Base-by-base conservation (phyloP, 2,329 filamentous ascomycete genomes). In the Gremmenia infestans region DNA sequence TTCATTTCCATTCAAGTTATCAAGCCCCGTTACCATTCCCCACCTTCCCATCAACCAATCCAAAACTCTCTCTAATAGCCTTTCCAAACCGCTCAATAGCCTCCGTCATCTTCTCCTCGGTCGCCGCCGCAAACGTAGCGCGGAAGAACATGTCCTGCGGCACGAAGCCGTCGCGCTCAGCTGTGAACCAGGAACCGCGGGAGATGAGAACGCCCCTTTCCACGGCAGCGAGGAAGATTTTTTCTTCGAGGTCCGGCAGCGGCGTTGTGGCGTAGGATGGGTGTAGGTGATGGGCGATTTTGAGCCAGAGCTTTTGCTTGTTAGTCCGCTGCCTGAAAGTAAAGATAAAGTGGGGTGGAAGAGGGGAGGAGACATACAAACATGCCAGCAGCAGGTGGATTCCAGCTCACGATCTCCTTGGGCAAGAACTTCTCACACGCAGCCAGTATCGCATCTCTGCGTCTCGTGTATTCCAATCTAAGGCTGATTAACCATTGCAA, bases 161-260 rank as follows among this genome's bases (percentile, higher is more conserved):
- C 50, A 78, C 76, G 52, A 74, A 71, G 11, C 76, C 78, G 8
- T 76, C 78, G 45, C 79, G 81, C 69, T 94, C 87, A 0, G 92
- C 89, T 56, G 84, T 81, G 79, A 97, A 99, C 92, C 92, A 99
- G 48, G 86, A 92, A 3, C 94, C 94, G 48, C 89, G 81, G 56
- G 89, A 91, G 2, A 94, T 79, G 47, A 99, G 78, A 4, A 94
- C 89, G 22, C 89, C 88, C 65, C 87, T 81, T 3, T 85, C 81
- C 54, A 97, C 86, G 60, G 86, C 86, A 0, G 81, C 78, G 65
- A 88, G 73, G 77, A 96, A 97, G 46, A 99, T 91, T 54, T 89
- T 84, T 65, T 96, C 86, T 72, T 99, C 94, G 43, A 99, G 78
- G 37, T 83, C 82, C 23, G 81, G 71, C 48, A 90, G 75, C 49